These are phyloP conservation scores for Mrakia frigida DNA, from an alignment of 768 basidiomycete species.

Conservation along the genomic window DNA sequence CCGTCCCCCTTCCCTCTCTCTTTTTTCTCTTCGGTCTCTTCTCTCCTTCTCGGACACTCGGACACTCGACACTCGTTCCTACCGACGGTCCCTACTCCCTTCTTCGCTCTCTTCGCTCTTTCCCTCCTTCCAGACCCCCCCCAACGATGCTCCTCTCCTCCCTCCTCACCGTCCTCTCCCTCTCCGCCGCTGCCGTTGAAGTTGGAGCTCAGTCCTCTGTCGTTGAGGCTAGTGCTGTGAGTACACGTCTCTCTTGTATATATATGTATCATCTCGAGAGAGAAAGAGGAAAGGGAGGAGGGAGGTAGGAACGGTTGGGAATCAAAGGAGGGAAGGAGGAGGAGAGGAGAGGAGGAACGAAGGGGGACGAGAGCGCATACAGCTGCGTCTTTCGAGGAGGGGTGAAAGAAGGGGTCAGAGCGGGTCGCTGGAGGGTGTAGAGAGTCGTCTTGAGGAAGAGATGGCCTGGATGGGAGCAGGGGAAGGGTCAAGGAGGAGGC, in stretches of 20 bases:
- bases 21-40: background rate
- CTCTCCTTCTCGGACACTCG: background rate
- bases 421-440: no score
- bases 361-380: no score
- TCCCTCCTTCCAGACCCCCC: background rate
- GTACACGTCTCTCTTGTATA: background rate
- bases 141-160: background rate
- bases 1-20: background rate
- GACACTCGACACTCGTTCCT: background rate
- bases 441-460: no score
- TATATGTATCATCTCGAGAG: background rate
- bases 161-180: background rate
- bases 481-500: no score
- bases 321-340: no score
- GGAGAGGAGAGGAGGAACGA: no score
- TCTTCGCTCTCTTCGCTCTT: background rate
- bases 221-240: background rate
- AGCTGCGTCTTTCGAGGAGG: no score
- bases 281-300: background rate
- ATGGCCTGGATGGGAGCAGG: no score
- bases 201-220: background rate
- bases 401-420: no score
- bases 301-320: no score
- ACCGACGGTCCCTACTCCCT: background rate
- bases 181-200: background rate